Evolutionary conservation across 2,329 filamentous ascomycete species (phyloP), one percentile per base, ranked within the genome.

Genomic region (Fusarium sarcochroum): DNA sequence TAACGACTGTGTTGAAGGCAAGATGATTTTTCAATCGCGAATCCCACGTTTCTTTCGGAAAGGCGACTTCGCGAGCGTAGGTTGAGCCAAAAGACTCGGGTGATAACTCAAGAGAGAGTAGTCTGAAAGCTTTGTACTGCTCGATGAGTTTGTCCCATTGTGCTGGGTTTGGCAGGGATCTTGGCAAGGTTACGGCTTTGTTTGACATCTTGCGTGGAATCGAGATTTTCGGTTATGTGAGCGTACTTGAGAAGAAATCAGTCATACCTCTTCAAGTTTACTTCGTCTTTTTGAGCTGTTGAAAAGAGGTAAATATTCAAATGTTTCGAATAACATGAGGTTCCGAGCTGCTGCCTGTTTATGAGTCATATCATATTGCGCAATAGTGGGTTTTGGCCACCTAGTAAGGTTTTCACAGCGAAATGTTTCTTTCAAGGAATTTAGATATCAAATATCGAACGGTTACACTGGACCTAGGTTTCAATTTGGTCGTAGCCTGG

Each of bases 31-130:
- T 51, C 1, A 71, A 4, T 10, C 65, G 55, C 1, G 53, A 49
- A 13, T 37, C 44, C 68, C 69, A 71, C 6, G 1, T 37, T 0
- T 64, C 30, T 1, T 14, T 37, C 0, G 68, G 32, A 7, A 67
- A 59, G 0, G 45, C 11, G 0, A 30, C 27, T 42, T 71, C 68
- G 1, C 27, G 35, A 6, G 58, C 41, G 6, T 64, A 61, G 5
- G 41, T 62, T 18, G 68, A 71, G 6, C 58, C 20, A 18, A 71
- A 71, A 1, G 58, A 35, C 11, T 71, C 45, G 0, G 68, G 65
- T 1, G 68, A 71, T 2, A 48, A 21, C 7, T 67, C 14, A 0
- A 71, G 30, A 3, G 68, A 58, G 2, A 48, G 48, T 0, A 71
- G 25, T 1, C 69, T 63, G 13, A 71, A 71, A 2, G 45, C 15